Percentiles rank a stretch among this genome's conserved stretches.
phyloP scores from a whole-genome alignment of 768 basidiomycete genomes.

The Gymnopilus junonius region DNA sequence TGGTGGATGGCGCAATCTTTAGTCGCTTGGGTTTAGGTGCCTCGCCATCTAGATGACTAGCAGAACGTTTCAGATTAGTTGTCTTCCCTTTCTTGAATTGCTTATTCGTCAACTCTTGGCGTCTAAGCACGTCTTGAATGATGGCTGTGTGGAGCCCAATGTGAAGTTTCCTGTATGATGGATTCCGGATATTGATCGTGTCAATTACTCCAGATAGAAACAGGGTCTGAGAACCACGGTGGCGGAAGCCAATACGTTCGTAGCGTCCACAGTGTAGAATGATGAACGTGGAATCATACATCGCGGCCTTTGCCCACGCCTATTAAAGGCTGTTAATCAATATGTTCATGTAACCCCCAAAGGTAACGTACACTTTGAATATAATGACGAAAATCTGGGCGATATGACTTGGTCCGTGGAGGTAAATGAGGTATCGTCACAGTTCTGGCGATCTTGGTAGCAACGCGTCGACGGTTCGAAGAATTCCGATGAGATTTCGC shows the following conservation, averaged over 20 bases:
- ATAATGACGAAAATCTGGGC: neutral
- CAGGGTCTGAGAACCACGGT: conserved; percentile 7
- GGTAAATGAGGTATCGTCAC: neutral
- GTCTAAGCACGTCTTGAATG: conserved; percentile 8
- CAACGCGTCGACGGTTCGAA: neutral
- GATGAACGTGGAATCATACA: conserved; percentile 5
- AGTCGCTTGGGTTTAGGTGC: neutral
- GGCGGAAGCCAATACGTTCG: conserved; percentile 15
- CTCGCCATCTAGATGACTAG: neutral
- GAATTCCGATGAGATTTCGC: neutral
- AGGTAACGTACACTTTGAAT: neutral
- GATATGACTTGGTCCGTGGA: neutral
- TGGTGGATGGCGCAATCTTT: neutral
- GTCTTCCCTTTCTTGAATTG: neutral
- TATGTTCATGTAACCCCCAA: neutral
- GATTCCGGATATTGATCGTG: conserved; percentile 4
- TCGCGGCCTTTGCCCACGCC: neutral
- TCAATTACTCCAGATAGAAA: conserved; percentile 12
- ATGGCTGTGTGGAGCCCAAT: conserved; percentile 13
- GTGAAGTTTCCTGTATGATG: conserved; percentile 16
- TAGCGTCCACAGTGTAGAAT: conserved; percentile 10
- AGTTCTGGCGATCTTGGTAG: neutral
- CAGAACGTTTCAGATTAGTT: neutral
- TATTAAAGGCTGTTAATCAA: neutral
- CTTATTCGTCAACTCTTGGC: neutral